Evolutionary conservation across 305 asterid genomes (phyloP), one percentile per base, ranked within the genome.

Genomic region (Fraxinus sp.): DNA sequence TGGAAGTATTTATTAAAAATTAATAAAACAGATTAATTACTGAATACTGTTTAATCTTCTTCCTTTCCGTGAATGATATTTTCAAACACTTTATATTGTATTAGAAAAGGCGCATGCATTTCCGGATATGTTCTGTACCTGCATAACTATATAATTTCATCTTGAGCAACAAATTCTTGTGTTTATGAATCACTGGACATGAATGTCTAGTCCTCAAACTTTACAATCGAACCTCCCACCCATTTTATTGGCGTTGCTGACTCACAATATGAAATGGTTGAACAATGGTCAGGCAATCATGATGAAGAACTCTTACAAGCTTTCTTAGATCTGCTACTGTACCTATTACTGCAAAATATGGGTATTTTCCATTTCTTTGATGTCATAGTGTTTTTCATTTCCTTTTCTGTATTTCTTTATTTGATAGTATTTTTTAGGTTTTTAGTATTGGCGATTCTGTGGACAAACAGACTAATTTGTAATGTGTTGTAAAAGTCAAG

Each of bases 281-380:
- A 76, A 84, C 83, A 79, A 33, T 66, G 97, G 97, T 0, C 89
- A 89, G 41, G 84, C 93, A 0, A 80, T 87, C 33, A 89, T 93
- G 97, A 90, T 90, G 16, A 93, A 90, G 78, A 87, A 92, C 85
- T 95, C 98, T 0, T 93, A 95, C 89, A 87, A 82, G 85, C 91
- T n/a, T 95, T 0, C 87, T 97, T 77, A 80, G 92, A 87, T 87
- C 97, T 88, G 82, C 84, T 68, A 66, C 92, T 1, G 36, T 52
- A 14, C 18, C 84, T 8, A 85, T 86, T 10, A 11, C 36, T 7
- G 22, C 52, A 70, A 0, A 64, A 10, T 57, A 82, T 73, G 91
- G 88, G 14, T 46, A n/a, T 39, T 39, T 57, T 86, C 80, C 16
- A 81, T 75, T 22, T 24, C 84, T 26, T 39, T 39, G 49, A 39